These are phyloP conservation scores for Lactarius quietus DNA, from an alignment of 768 basidiomycete genomes.

Conservation along the genomic window DNA sequence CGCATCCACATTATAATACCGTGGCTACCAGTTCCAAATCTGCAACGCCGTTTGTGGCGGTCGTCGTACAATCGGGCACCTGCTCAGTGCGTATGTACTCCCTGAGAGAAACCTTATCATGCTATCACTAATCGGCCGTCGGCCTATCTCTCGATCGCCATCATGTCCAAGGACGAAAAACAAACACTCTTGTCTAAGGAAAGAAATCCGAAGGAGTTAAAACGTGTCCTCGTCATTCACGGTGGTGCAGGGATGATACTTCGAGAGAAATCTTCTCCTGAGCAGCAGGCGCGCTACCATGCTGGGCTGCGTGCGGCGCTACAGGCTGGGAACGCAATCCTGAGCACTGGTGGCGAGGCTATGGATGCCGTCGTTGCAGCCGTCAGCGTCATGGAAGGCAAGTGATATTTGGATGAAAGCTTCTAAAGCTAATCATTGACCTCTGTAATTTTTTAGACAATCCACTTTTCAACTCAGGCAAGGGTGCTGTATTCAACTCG, in stretches of 20 bases:
- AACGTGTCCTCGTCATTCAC: conserved; percentile 61
- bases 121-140: background rate
- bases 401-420: background rate
- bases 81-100: too few species aligned
- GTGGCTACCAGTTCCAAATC: background rate
- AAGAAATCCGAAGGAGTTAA: conserved; percentile 12
- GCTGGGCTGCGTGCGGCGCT: conserved; percentile 53
- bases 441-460: conserved; percentile 45
- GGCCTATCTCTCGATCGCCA: background rate
- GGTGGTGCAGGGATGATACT: conserved; percentile 77
- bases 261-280: conserved; percentile 52
- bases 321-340: conserved; percentile 56
- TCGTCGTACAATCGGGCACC: background rate
- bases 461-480: conserved; percentile 74
- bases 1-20: background rate
- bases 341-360: conserved; percentile 68
- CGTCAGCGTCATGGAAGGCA: conserved; percentile 64
- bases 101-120: background rate
- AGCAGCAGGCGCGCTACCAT: conserved; percentile 56
- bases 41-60: background rate
- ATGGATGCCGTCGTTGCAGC: conserved; percentile 81
- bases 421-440: background rate
- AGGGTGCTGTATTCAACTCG: conserved; percentile 79
- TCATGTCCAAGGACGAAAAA: conserved; percentile 25
- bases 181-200: conserved; percentile 18